Evolutionary conservation across 768 basidiomycete species (phyloP).

Genomic region (Leccinum uliginosum): DNA sequence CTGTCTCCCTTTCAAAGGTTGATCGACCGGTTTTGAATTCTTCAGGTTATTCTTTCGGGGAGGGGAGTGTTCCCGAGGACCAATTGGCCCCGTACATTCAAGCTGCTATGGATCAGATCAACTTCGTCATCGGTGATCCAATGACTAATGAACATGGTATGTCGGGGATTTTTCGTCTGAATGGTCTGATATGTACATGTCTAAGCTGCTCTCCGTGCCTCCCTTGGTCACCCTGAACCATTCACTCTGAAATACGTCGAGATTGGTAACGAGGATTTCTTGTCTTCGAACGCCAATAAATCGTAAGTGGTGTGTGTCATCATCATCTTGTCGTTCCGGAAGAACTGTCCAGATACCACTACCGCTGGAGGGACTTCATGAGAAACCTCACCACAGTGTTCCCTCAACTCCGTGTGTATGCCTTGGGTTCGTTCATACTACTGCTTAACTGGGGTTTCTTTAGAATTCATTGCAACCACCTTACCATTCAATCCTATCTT

Average conservation of each 20-base stretch:
- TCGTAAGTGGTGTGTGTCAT: slow-evolving; percentile 13
- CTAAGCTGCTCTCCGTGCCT: slow-evolving; percentile 49
- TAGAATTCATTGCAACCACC: slow-evolving; percentile 56
- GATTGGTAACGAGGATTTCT: slow-evolving; percentile 59
- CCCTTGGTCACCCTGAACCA: slow-evolving; percentile 51
- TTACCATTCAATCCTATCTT: slow-evolving; percentile 40
- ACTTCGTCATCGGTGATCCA: slow-evolving; percentile 55
- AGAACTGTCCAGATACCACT: slow-evolving; percentile 30
- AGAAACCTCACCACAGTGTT: slow-evolving; percentile 43
- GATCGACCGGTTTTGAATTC: neutral
- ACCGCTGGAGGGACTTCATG: slow-evolving; percentile 48
- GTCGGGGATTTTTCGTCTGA: slow-evolving; percentile 12
- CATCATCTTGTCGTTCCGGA: neutral
- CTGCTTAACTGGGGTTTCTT: slow-evolving; percentile 4
- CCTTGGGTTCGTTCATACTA: slow-evolving; percentile 4
- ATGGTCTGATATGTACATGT: neutral
- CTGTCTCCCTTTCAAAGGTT: neutral
- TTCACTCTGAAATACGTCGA: slow-evolving; percentile 48
- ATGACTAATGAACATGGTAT: slow-evolving; percentile 33
- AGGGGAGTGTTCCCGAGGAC: slow-evolving; percentile 38
- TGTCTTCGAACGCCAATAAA: slow-evolving; percentile 22
- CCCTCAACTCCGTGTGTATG: slow-evolving; percentile 43
- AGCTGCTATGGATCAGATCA: slow-evolving; percentile 54
- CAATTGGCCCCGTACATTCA: slow-evolving; percentile 48
- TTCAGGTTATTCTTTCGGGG: slow-evolving; percentile 45